Base-by-base conservation (phyloP, 495 filamentous ascomycete genomes). In the Trichoderma asperelloides region DNA sequence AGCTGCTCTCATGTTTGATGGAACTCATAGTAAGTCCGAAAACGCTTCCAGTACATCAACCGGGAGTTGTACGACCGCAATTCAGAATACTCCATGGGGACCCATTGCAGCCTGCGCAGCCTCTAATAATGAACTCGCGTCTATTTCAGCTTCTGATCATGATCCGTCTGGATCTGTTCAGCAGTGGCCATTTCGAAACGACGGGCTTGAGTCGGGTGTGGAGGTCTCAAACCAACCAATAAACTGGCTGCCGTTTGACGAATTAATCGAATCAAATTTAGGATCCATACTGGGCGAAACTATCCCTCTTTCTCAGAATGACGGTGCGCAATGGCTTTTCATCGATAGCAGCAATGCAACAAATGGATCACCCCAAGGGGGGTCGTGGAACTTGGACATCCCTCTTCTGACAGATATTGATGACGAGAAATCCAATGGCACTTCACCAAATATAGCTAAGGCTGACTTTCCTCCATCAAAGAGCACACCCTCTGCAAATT, bases 401-500 rank as follows among this genome's bases (percentile, higher is more conserved):
- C 43, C 43, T 18, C 43, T 13, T 47, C 43, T 47, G 5, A 13
- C 43, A 47, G 4, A 47, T 47, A 47, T 47, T 13, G 13, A 47
- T 18, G 43, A 18, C 15, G 11, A n/a, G 43, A 47, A 11, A 0
- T 47, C 43, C 3, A 3, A n/a, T 18, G n/a, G 43, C 5, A 12
- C 43, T 47, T 15, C 43, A 47, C 43, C 9, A 47, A 47, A 47
- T 47, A 12, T 13, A 18, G 13, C 13, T 13, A n/a, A 11, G 4
- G 1, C 13, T 6, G 43, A n/a, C 43, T 11, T 47, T 12, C 5
- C 43, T 4, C 4, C 43, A 47, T 1, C 43, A 47, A n/a, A 47
- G 12, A 12, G n/a, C 15, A 11, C 43, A 37, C 5, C 9, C 16
- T 71, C 65, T 21, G 37, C 60, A 28, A 66, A 62, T 8, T 71